Evolutionary conservation across 257 asterid genomes (phyloP), one percentile per base, ranked within the genome.

Genomic region (Solanum etuberosum): DNA sequence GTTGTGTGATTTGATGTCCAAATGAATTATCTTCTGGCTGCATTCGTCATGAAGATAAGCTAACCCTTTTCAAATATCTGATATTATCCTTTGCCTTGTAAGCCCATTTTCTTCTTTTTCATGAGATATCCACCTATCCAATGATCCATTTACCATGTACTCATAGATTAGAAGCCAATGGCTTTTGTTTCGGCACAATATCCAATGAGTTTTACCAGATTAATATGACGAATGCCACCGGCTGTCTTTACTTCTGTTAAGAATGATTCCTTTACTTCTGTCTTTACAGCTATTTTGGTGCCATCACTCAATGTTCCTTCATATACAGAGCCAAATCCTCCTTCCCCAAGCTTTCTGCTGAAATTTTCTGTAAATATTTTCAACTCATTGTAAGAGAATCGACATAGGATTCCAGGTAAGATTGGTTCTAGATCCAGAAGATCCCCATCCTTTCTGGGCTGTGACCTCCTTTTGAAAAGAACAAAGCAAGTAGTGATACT

Each of bases 1-100:
- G 85, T 88, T 90, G 35, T 88, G 91, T 3, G 90, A 70, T 59
- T 90, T 83, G 76, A 90, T 90, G 27, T 90, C 90, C n/a, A 90
- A 84, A 31, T 90, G 91, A 67, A 89, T 77, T 68, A 90, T 88
- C 80, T 88, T 90, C 31, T 82, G 89, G 5, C 46, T 86, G 85
- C 91, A 89, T 5, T 89, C 88, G 7, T 87, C 89, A 4, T 86
- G 90, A 20, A 89, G 85, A 48, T 89, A 89, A 9, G 86, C 88
- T 86, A 89, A 85, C 9, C 91, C 90, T 57, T 89, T 87, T 1
- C 83, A 81, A 10, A 89, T 84, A 21, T 89, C 88, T 27, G 18
- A n/a, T 38, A 89, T 83, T 43, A 89, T 87, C 77, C 46, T 87
- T 21, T 42, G 77, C 35, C 87, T 63, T 4, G 82, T 13, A 78